Base-by-base conservation (phyloP, 306 rosid species). In the Medicago ruthenica region DNA sequence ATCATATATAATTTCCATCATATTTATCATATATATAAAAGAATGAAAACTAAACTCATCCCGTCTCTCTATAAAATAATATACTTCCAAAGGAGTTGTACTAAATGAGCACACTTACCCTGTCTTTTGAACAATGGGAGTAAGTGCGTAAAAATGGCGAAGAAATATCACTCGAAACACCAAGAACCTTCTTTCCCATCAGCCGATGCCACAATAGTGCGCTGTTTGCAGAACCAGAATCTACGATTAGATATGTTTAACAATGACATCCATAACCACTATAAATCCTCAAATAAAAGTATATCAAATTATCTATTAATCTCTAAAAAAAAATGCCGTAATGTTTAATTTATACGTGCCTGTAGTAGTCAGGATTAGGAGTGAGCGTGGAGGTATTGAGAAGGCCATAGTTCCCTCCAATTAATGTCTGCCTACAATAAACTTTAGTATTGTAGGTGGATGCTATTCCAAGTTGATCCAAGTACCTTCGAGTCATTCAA, bases 401-500 rank as follows among this genome's bases (percentile, higher is more conserved):
- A 74, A 95, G 92, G 76, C 97, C 97, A 47, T 95, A 95, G 86
- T 92, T 85, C 59, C 99, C 97, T 22, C 99, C 99, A 67, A 95
- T 80, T 78, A 95, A 84, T 59, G 97, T 84, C 78, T 92, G 99
- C 77, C 97, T 84, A 82, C 99, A 95, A 66, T 95, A 95, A 66
- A 85, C 97, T 77, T 87, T 87, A 41, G 96, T 80, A 79, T 61
- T 85, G 84, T 87, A 86, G 77, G 74, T 79, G 22, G 99, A 87
- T 42, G 97, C 90, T 84, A 95, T 85, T 82, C 97, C 99, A 71
- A 95, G 99, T 81, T 95, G 97, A 88, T 95, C 99, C 72, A 95
- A 86, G 91, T 92, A 95, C 99, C 99, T 95, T 75, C 20, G 39
- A 75, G 40, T 53, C 65, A 66, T 70, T 79, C 58, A 3, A 79